A percentile compares a stretch with the other conserved stretches of the same genome.
These are phyloP conservation scores for Russula sp. DNA, from an alignment of 768 basidiomycete species.

Conservation along the genomic window DNA sequence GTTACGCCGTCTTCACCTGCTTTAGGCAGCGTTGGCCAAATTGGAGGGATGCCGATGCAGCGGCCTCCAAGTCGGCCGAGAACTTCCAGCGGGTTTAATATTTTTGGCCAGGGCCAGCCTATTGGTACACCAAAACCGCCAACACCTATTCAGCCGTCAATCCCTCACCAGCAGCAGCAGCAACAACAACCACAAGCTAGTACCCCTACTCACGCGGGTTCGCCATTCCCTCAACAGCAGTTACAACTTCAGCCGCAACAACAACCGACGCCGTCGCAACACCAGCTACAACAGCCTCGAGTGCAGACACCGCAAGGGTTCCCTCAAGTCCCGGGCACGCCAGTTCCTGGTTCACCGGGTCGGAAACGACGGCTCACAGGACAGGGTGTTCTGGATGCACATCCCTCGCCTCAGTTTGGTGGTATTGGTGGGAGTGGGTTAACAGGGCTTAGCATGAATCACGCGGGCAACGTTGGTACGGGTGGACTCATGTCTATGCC, in stretches of 20 bases:
- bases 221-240: conserved; percentile 26
- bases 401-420: conserved; percentile 24
- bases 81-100: conserved; percentile 32
- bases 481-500: conserved; percentile 18
- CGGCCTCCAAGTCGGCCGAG: conserved; percentile 36
- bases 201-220: conserved; percentile 27
- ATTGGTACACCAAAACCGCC: conserved; percentile 26
- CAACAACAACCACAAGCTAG: conserved; percentile 33
- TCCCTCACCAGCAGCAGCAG: conserved; percentile 36
- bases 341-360: conserved; percentile 23
- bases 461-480: conserved; percentile 10
- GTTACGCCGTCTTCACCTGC: conserved; percentile 25
- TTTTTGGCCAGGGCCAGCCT: conserved; percentile 26
- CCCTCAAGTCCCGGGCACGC: conserved; percentile 22
- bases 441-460: conserved; percentile 19
- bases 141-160: conserved; percentile 34
- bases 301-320: conserved; percentile 19
- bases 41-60: conserved; percentile 32
- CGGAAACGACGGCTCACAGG: conserved; percentile 29
- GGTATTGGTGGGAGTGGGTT: conserved; percentile 18
- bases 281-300: conserved; percentile 13
- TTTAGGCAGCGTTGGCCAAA: conserved; percentile 17
- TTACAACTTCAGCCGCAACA: conserved; percentile 23
- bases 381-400: conserved; percentile 17
- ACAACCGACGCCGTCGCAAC: conserved; percentile 10